Percentiles rank a stretch among this genome's conserved stretches.
Evolutionary conservation across 768 basidiomycete species (phyloP).

Genomic region (Pleurotus pulmonarius): DNA sequence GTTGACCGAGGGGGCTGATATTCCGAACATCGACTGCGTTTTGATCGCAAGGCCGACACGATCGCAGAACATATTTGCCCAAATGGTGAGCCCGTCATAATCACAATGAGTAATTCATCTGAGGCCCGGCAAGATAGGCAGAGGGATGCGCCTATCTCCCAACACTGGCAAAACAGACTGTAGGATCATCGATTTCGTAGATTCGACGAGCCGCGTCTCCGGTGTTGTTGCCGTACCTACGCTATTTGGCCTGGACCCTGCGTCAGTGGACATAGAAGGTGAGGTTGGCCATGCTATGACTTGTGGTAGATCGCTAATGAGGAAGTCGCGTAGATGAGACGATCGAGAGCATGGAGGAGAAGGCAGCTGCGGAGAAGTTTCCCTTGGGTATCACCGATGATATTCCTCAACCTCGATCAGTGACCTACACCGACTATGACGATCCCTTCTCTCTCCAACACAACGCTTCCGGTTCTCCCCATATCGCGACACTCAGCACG

Average conservation of each 20-base stretch:
- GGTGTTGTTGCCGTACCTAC: conserved; percentile 80
- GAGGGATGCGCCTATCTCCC: conserved; percentile 87
- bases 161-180: conserved; percentile 80
- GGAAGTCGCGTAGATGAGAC: conserved; percentile 42
- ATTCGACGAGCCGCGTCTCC: conserved; percentile 60
- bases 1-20: conserved; percentile 91
- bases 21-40: conserved; percentile 92
- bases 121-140: conserved; percentile 66
- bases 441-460: conserved; percentile 59
- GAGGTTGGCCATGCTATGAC: conserved; percentile 9
- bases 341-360: conserved; percentile 39
- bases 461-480: conserved; percentile 47
- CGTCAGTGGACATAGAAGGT: conserved; percentile 62
- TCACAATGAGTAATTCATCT: neutral
- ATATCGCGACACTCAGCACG: conserved; percentile 49
- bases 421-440: conserved; percentile 76
- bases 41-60: conserved; percentile 85
- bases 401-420: conserved; percentile 53
- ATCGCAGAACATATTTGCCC: conserved; percentile 84
- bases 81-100: conserved; percentile 62
- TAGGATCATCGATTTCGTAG: conserved; percentile 88
- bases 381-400: conserved; percentile 21
- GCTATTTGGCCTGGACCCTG: conserved; percentile 81
- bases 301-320: neutral
- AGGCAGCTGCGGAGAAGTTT: conserved; percentile 27